Base-by-base conservation (phyloP, 164 flowering plant genomes). In the Nelumbo lutea region DNA sequence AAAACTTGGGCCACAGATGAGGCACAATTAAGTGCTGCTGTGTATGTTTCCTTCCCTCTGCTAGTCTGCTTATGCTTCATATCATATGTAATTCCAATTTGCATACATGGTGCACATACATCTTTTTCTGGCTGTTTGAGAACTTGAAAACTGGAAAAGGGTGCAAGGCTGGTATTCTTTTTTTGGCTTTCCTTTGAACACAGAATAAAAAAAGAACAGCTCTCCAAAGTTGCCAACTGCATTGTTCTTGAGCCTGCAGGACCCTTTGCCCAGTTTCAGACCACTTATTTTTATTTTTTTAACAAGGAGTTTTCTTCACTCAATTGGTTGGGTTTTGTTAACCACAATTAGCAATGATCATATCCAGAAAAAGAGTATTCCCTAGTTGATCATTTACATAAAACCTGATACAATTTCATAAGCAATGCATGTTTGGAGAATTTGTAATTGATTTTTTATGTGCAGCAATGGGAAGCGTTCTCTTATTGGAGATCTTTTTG, bases 1-100 rank as follows among this genome's bases (percentile, higher is more conserved):
- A 96, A 96, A 81, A 96, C 99, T 64, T 96, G 99, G 99, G 96
- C 99, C 14, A 44, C 90, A 39, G 99, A 96, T 75, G 99, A 96
- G 6, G 75, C 90, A 41, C 76, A 86, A 62, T 27, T 80, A 62
- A 83, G 69, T 72, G 57, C 88, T 73, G 76, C 90, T 68, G 69
- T 67, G 98, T 93, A 80, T 76, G 84, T 76, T 59, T 65, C 69
- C 14, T 53, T 40, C 14, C 62, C 39, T 70, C 53, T 50, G 0
- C 27, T 27, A 27, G 27, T 43, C 60, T 11, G 44, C 7, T 45
- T 43, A 39, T 15, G 9, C 7, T 41, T 39, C 47, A 11, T 42
- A 41, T 14, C 13, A 3, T 6, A n/a, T 60, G 47, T 61, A 5
- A 55, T 27, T 40, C 2, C 53, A 10, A 9, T 47, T 63, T 45